Base-by-base conservation (phyloP, 768 basidiomycete species). In the Cytidiella melzeri region DNA sequence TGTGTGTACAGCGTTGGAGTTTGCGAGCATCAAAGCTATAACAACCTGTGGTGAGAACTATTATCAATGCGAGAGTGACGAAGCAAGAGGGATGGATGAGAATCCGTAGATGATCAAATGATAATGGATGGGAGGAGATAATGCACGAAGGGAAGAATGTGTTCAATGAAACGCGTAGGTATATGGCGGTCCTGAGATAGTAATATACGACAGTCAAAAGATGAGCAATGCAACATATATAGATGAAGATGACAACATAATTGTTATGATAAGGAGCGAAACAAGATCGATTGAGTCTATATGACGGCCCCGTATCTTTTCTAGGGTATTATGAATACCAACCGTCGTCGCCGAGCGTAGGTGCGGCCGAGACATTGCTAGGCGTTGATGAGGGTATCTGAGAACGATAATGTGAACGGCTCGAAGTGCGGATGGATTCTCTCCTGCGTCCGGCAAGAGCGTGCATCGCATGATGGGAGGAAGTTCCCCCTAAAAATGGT, bases 391-490 rank as follows among this genome's bases (percentile, higher is more conserved):
- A 92, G 12, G 81, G 73, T 18, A 69, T 61, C 37, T 69, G 66
- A 2, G 66, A 61, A 25, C 70, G 69, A 48, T 60, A 65, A 27
- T 59, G 59, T 41, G 36, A 47, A 48, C 51, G 55, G 41, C 60
- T 69, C 61, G 57, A 61, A 48, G 57, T 61, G 18, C 75, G 74
- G 7, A 75, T 73, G 49, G 78, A 73, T 64, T 76, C 45, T 12
- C 36, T 37, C 39, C 48, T 61, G 55, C 57, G 61, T 37, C 25
- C 47, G 20, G 54, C 56, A 56, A 75, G 77, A 21, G 77, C 77
- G 40, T 79, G 79, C 55, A 79, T 88, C 1, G 89, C 91, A 58
- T 88, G 82, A n/a, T n/a, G n/a, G n/a, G n/a, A n/a, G n/a, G n/a
- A n/a, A n/a, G n/a, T n/a, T n/a, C n/a, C n/a, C n/a, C n/a, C n/a